Conservation (phyloP, 768 basidiomycete genomes). For the Leccinellum albellum region DNA sequence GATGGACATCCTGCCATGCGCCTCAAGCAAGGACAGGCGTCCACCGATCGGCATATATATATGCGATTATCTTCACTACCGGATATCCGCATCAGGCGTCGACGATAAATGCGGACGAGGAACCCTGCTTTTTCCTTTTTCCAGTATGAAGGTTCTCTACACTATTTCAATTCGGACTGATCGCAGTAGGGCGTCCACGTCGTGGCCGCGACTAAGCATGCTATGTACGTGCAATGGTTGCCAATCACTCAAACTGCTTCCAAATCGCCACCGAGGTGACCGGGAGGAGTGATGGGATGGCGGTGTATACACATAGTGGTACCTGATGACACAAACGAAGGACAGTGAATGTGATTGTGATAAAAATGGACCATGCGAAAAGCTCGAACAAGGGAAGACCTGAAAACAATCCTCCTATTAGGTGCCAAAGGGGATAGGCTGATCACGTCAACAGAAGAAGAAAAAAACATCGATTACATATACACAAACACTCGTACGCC, state of each 20-base stretch:
- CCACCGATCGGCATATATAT: neutral
- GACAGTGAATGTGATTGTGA: constrained; percentile 15
- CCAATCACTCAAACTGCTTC: neutral
- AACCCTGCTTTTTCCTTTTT: constrained; percentile 16
- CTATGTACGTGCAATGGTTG: neutral
- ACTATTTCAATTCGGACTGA: constrained; percentile 9
- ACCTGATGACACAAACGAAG: constrained; percentile 27
- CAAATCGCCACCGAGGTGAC: constrained; percentile 1
- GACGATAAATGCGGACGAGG: constrained; percentile 12
- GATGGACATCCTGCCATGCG: constrained; percentile 18
- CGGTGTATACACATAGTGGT: constrained; percentile 24
- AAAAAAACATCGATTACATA: constrained; percentile 19
- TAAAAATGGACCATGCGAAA: constrained; percentile 19
- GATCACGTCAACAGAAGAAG: too few relatives aligned
- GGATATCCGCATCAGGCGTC: constrained; percentile 10
- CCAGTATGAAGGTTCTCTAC: neutral
- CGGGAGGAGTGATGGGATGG: constrained; percentile 11
- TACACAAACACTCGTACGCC: constrained; percentile 11
- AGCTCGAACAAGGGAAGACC: constrained; percentile 5
- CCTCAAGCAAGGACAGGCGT: constrained; percentile 17
- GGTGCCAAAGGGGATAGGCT: too few relatives aligned
- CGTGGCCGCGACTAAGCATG: constrained; percentile 10
- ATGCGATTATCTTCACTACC: constrained; percentile 10
- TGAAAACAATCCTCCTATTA: constrained; percentile 14
- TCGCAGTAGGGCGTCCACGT: neutral